These are phyloP conservation scores for Penicillium fimorum DNA, from an alignment of 495 filamentous ascomycete genomes.

Conservation along the genomic window DNA sequence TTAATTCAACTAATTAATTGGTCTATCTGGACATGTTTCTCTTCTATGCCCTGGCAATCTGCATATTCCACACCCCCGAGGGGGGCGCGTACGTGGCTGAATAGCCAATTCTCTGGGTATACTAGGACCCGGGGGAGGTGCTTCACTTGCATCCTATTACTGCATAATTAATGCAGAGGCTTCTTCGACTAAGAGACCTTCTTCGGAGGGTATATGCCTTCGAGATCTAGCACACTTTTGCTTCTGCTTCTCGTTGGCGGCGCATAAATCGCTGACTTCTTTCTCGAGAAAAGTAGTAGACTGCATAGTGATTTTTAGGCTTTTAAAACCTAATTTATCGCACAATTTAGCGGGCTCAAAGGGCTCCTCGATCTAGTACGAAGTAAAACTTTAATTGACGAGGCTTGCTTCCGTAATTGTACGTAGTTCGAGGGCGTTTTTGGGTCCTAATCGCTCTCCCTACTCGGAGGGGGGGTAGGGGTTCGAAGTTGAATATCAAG, in stretches of 20 bases:
- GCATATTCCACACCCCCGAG: constrained; percentile 9
- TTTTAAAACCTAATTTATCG: no score
- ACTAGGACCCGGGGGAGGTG: not conserved
- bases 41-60: constrained; percentile 6
- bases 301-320: no score
- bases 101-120: not conserved
- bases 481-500: no score
- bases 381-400: not conserved
- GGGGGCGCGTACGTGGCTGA: not conserved
- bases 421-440: no score
- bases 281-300: not conserved
- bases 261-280: constrained; percentile 8
- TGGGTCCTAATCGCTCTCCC: not conserved
- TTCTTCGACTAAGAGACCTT: not conserved
- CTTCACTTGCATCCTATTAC: not conserved
- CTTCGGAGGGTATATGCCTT: not conserved
- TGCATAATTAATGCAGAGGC: not conserved
- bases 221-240: not conserved
- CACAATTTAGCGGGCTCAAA: no score
- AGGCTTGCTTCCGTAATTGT: no score
- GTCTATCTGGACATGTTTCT: constrained; percentile 9
- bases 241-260: not conserved
- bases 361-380: no score
- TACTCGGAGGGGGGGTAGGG: not conserved
- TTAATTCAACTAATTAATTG: not conserved